A percentile compares a stretch with the other conserved stretches of the same genome.
phyloP scores from a whole-genome alignment of 352 stramenopile species.

The Pythium vanterpoolii region DNA sequence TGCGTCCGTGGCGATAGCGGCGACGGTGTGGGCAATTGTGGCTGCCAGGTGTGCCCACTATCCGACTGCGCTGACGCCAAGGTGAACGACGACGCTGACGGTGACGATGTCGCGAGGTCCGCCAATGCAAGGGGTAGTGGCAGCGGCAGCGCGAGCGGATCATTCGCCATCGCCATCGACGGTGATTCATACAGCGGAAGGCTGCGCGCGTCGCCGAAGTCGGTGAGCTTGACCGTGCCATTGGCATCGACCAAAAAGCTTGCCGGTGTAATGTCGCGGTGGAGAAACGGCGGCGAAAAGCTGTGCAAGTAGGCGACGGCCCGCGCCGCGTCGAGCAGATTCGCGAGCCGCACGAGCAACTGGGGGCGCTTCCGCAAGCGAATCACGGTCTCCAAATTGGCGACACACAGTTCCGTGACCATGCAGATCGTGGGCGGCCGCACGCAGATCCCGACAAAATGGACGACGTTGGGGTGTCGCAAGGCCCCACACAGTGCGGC shows the following conservation, averaged over 20 bases:
- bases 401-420: constrained; percentile 38
- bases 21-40: constrained; percentile 15
- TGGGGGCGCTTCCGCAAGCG: constrained; percentile 33
- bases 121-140: not conserved
- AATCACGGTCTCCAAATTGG: constrained; percentile 54
- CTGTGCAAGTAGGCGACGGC: constrained; percentile 48
- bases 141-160: not conserved
- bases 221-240: constrained; percentile 26
- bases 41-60: constrained; percentile 9
- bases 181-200: not conserved
- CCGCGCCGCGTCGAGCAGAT: constrained; percentile 38
- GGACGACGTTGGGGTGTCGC: constrained; percentile 72
- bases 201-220: constrained; percentile 7
- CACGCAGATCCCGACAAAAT: constrained; percentile 80
- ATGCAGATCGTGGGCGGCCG: constrained; percentile 60
- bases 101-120: constrained; percentile 2
- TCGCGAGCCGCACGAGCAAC: constrained; percentile 28
- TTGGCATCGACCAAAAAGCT: constrained; percentile 70
- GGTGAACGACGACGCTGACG: constrained; percentile 7
- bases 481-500: constrained; percentile 62
- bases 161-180: not conserved
- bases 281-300: constrained; percentile 47
- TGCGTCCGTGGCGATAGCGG: not conserved
- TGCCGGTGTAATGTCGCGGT: constrained; percentile 72
- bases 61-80: constrained; percentile 27